Evolutionary conservation across 345 rosid species (phyloP).

Genomic region (Linum usitatissimum): DNA sequence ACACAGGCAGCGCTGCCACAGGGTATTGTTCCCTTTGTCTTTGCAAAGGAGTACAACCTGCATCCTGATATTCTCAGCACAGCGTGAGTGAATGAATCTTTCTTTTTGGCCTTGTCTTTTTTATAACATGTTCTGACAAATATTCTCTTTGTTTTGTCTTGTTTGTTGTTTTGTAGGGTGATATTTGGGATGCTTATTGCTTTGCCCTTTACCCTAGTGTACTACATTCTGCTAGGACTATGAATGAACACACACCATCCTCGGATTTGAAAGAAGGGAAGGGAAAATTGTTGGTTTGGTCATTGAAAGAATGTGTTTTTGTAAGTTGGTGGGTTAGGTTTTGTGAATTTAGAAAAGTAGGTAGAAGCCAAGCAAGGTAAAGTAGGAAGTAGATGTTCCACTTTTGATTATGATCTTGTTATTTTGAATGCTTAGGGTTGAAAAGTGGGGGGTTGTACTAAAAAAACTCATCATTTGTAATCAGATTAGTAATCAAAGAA

Average conservation of each 20-base stretch:
- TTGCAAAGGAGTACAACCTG: slow-evolving; percentile 73
- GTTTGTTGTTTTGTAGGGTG: slow-evolving; percentile 41
- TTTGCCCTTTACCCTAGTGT: slow-evolving; percentile 83
- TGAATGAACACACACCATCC: slow-evolving; percentile 13
- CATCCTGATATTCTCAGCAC: slow-evolving; percentile 80
- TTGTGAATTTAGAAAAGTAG: too few species aligned
- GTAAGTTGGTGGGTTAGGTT: too few species aligned
- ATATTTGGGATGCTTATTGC: slow-evolving; percentile 98
- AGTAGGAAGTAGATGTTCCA: too few species aligned
- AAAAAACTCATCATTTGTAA: too few species aligned
- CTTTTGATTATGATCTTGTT: too few species aligned
- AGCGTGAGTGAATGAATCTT: slow-evolving; percentile 27
- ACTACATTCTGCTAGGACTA: slow-evolving; percentile 80
- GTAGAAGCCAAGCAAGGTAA: too few species aligned
- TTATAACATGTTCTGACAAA: background rate
- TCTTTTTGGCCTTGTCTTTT: background rate
- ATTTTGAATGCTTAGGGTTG: too few species aligned
- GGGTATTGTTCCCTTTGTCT: slow-evolving; percentile 79
- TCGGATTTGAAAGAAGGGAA: background rate
- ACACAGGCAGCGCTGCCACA: slow-evolving; percentile 73
- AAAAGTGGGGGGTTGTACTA: too few species aligned
- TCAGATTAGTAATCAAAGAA: too few species aligned
- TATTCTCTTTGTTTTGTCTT: background rate
- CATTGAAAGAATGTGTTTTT: too few species aligned
- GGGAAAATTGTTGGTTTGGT: background rate